A percentile compares a stretch with the other conserved stretches of the same genome.
Evolutionary conservation across 768 basidiomycete genomes (phyloP).

Genomic region (Phanerochaete carnosa): DNA sequence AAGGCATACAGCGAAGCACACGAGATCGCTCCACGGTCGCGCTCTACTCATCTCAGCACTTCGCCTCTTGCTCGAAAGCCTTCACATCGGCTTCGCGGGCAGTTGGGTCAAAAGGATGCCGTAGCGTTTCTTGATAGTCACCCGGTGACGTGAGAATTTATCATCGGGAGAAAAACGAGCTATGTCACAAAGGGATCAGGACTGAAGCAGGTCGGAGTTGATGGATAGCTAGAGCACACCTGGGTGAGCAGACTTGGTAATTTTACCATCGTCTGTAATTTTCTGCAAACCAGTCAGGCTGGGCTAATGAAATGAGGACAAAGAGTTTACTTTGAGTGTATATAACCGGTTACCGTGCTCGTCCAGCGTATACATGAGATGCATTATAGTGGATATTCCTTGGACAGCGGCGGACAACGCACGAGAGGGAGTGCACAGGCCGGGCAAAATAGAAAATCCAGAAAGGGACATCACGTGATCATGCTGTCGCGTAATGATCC

Average conservation of each 20-base stretch:
- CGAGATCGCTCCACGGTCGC: too few relatives aligned
- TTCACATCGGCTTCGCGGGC: slow-evolving; percentile 83
- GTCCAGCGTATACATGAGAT: slow-evolving; percentile 93
- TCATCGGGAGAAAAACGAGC: slow-evolving; percentile 99
- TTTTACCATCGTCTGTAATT: slow-evolving; percentile 71
- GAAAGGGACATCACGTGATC: neutral
- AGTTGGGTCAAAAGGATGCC: slow-evolving; percentile 87
- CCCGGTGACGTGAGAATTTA: slow-evolving; percentile 97
- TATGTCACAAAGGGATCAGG: slow-evolving; percentile 28
- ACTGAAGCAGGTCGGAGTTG: neutral
- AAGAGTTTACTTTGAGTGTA: slow-evolving; percentile 77
- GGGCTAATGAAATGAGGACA: neutral
- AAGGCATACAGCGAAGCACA: too few relatives aligned
- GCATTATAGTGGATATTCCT: slow-evolving; percentile 56
- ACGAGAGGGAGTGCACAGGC: neutral
- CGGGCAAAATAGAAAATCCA: neutral
- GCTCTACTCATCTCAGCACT: too few relatives aligned
- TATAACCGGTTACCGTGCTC: slow-evolving; percentile 79
- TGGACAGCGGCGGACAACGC: neutral
- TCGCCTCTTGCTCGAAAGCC: too few relatives aligned
- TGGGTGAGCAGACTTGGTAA: slow-evolving; percentile 96
- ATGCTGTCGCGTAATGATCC: neutral
- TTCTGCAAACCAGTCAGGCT: slow-evolving; percentile 53
- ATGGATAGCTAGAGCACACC: slow-evolving; percentile 46
- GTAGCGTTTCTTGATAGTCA: slow-evolving; percentile 94